A percentile compares a stretch with the other conserved stretches of the same genome.
phyloP scores from a whole-genome alignment of 768 basidiomycete genomes.

The Astraeus odoratus region DNA sequence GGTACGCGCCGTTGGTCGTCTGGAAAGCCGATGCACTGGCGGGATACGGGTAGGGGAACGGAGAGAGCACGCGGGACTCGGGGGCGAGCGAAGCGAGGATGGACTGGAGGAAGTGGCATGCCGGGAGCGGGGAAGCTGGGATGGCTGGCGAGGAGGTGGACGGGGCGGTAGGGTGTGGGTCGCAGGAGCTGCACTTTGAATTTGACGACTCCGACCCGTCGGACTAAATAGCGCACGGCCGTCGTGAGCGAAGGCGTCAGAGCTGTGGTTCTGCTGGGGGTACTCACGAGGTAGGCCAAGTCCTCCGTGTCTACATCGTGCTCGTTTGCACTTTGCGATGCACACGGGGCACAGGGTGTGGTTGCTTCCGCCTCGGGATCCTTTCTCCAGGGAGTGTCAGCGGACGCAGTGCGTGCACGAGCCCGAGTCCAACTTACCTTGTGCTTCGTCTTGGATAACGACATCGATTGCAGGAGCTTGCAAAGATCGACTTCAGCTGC shows the following conservation, averaged over 20 bases:
- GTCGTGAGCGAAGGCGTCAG: not conserved
- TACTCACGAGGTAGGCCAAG: constrained; percentile 35
- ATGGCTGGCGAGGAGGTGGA: constrained; percentile 13
- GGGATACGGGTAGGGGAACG: constrained; percentile 27
- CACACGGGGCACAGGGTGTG: constrained; percentile 19
- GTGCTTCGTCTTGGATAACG: constrained; percentile 30
- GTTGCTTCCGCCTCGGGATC: constrained; percentile 16
- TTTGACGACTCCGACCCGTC: constrained; percentile 40
- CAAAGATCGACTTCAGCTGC: constrained; percentile 42
- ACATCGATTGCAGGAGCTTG: constrained; percentile 45
- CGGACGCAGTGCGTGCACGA: not conserved
- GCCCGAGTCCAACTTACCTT: constrained; percentile 21
- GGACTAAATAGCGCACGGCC: constrained; percentile 26
- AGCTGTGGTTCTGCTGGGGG: no score
- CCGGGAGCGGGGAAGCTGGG: constrained; percentile 26
- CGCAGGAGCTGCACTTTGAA: constrained; percentile 35
- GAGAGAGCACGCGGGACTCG: constrained; percentile 28
- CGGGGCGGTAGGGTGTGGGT: constrained; percentile 10
- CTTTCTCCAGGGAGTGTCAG: constrained; percentile 28
- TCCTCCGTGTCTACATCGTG: constrained; percentile 41
- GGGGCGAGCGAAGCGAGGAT: constrained; percentile 51
- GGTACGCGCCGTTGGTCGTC: constrained; percentile 68
- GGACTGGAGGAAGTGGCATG: constrained; percentile 57
- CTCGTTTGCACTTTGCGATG: constrained; percentile 29
- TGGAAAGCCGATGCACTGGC: constrained; percentile 24